A percentile compares a stretch with the other conserved stretches of the same genome.
Evolutionary conservation across 2,329 filamentous ascomycete genomes (phyloP).

Genomic region (Ophiosphaerella korrae): DNA sequence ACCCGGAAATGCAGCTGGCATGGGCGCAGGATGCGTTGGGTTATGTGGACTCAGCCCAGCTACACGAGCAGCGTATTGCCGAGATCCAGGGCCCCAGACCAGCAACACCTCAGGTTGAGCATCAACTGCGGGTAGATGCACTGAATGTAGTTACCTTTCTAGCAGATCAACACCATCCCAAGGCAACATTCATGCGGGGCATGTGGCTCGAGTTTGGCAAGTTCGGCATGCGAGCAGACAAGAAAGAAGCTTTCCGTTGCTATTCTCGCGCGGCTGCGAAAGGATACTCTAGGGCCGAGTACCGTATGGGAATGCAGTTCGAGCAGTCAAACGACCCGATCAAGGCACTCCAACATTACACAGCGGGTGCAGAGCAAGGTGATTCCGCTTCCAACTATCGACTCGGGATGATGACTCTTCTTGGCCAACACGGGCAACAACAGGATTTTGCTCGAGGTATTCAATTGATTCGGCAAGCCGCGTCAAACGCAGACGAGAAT

Average conservation of each 20-base stretch:
- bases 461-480: conserved; percentile 81
- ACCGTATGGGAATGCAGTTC: conserved; percentile 97
- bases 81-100: conserved; percentile 66
- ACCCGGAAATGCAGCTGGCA: conserved; percentile 93
- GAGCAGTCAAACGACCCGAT: conserved; percentile 91
- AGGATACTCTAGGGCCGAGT: conserved; percentile 87
- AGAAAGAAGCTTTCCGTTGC: conserved; percentile 88
- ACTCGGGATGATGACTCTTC: conserved; percentile 94
- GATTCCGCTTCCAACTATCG: conserved; percentile 89
- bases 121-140: conserved; percentile 84
- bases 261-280: conserved; percentile 86
- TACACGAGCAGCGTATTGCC: conserved; percentile 73
- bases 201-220: conserved; percentile 99
- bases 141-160: conserved; percentile 91
- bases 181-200: conserved; percentile 89
- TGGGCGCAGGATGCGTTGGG: conserved; percentile 93
- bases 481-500: conserved; percentile 90
- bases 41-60: conserved; percentile 83
- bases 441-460: conserved; percentile 81
- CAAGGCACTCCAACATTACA: conserved; percentile 91
- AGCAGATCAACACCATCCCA: conserved; percentile 88
- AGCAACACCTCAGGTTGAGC: conserved; percentile 83
- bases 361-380: conserved; percentile 74
- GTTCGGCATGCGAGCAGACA: conserved; percentile 87
- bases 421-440: conserved; percentile 88